Conservation (phyloP, 495 filamentous ascomycete genomes). For the Wilcoxina mikolae region DNA sequence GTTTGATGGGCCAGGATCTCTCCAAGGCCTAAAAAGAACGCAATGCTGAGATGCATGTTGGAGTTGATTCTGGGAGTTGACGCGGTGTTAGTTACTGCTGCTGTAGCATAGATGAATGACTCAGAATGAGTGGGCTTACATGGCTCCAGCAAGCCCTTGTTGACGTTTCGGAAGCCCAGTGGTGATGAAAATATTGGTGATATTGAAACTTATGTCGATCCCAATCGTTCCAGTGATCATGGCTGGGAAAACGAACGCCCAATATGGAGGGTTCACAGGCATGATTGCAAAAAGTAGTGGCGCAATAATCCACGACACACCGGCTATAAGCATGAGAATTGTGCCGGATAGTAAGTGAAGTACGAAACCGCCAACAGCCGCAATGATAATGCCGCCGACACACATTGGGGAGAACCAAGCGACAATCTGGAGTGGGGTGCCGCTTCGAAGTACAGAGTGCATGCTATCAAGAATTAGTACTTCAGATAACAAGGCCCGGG, state of each 20-base stretch:
- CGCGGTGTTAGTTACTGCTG: conserved; percentile 8
- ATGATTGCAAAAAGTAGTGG: conserved; percentile 59
- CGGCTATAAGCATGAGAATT: conserved; percentile 52
- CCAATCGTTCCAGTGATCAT: conserved; percentile 73
- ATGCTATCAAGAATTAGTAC: conserved; percentile 46
- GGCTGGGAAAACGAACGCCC: conserved; percentile 64
- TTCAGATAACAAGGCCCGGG: not conserved
- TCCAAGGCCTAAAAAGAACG: conserved; percentile 61
- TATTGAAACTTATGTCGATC: conserved; percentile 71
- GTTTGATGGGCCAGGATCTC: conserved; percentile 51
- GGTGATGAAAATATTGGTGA: conserved; percentile 75
- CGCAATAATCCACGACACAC: conserved; percentile 47
- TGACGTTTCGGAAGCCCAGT: conserved; percentile 51
- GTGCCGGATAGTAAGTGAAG: conserved; percentile 63
- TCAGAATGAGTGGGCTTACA: conserved; percentile 30
- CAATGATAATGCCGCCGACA: conserved; percentile 56
- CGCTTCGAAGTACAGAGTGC: conserved; percentile 46
- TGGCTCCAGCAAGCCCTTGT: conserved; percentile 63
- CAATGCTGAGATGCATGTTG: conserved; percentile 64
- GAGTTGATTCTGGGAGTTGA: conserved; percentile 38
- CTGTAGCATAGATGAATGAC: not conserved
- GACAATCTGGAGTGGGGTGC: conserved; percentile 50
- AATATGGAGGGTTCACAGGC: conserved; percentile 45
- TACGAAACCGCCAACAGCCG: conserved; percentile 56
- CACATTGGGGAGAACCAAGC: conserved; percentile 71